Conservation (phyloP, 2,329 filamentous ascomycete species). For the Metarhizium album region DNA sequence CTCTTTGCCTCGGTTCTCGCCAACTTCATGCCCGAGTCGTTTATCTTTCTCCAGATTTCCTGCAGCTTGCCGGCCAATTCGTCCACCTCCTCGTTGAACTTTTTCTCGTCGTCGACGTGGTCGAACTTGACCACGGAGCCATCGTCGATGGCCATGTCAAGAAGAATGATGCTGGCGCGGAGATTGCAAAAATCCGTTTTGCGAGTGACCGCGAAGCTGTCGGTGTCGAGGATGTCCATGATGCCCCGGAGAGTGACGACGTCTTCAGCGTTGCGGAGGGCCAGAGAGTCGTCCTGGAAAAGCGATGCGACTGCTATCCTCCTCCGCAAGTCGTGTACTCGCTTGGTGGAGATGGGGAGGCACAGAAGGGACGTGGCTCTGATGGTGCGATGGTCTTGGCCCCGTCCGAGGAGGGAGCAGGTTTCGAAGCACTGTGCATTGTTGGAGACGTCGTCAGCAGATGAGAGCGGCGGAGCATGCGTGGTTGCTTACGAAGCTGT, state of each 20-base stretch:
- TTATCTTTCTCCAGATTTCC: constrained; percentile 49
- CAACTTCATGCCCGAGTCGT: constrained; percentile 63
- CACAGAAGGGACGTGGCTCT: constrained; percentile 47
- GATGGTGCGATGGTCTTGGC: constrained; percentile 37
- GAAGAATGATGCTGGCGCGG: constrained; percentile 51
- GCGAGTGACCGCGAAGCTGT: constrained; percentile 41
- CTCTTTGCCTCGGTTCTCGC: constrained; percentile 68
- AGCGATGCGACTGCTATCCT: constrained; percentile 56
- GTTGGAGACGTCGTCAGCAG: not conserved
- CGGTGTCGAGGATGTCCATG: constrained; percentile 32
- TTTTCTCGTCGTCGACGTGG: constrained; percentile 20
- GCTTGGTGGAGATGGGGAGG: constrained; percentile 41
- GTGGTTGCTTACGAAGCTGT: constrained; percentile 32
- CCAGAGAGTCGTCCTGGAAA: constrained; percentile 37
- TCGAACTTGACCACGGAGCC: constrained; percentile 26
- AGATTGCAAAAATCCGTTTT: constrained; percentile 60
- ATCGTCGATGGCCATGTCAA: constrained; percentile 67
- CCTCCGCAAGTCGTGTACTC: constrained; percentile 50
- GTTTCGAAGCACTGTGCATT: constrained; percentile 37
- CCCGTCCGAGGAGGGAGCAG: constrained; percentile 33
- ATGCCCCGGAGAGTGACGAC: constrained; percentile 32
- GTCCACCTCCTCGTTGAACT: constrained; percentile 66
- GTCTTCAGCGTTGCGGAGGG: constrained; percentile 29
- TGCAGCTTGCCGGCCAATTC: constrained; percentile 50
- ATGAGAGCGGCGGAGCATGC: not conserved